Conservation (phyloP, 106 monocot genomes). For the Apostasia shenzhenica region DNA sequence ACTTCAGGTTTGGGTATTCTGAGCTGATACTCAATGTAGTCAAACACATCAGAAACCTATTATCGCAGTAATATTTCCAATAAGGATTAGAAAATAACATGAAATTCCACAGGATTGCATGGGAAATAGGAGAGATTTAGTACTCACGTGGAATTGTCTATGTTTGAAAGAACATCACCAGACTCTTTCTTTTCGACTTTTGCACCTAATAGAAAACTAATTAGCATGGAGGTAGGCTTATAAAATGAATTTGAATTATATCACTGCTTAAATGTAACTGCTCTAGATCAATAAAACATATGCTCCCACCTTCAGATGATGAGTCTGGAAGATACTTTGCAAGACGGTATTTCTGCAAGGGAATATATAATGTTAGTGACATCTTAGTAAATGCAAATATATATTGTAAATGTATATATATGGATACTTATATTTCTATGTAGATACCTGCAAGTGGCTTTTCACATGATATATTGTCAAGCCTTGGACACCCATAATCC, state of each 20-base stretch:
- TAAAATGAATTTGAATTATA: too few species aligned
- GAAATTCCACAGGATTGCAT: background rate
- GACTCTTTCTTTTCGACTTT: conserved; percentile 11
- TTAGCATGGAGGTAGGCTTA: background rate
- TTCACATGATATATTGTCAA: conserved; percentile 76
- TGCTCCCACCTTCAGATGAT: conserved; percentile 29
- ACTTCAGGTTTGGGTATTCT: background rate
- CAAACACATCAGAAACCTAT: too few species aligned
- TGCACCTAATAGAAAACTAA: conserved; percentile 1
- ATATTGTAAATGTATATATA: background rate
- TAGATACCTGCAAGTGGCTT: conserved; percentile 59
- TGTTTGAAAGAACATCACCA: conserved; percentile 8
- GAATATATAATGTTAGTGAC: background rate
- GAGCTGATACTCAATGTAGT: background rate
- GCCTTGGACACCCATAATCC: conserved; percentile 48
- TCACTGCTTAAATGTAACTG: background rate
- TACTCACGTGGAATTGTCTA: conserved; percentile 1
- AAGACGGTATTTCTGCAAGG: conserved; percentile 47
- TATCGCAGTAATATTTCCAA: too few species aligned
- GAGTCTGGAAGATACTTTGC: conserved; percentile 48
- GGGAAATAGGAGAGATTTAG: background rate
- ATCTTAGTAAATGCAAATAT: background rate
- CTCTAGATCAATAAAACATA: background rate
- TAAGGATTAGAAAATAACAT: background rate
- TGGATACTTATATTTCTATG: background rate